phyloP scores from a whole-genome alignment of 345 rosid genomes.

The Camelina sativa region DNA sequence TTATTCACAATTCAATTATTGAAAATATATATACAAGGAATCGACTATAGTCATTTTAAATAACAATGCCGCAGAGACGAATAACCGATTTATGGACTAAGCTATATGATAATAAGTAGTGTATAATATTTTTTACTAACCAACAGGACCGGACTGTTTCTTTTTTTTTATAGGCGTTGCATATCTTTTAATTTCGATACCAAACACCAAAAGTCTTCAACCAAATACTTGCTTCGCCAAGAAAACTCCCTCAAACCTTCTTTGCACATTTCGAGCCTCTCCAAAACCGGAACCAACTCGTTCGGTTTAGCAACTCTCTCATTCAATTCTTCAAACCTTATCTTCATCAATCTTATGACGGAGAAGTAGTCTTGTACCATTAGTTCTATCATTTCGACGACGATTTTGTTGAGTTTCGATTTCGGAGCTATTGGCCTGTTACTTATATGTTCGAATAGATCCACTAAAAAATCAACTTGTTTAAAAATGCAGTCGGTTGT shows the following conservation, averaged over 20 bases:
- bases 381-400: not conserved
- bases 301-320: constrained; percentile 3
- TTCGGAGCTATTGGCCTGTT: constrained; percentile 12
- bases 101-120: not conserved
- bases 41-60: not conserved
- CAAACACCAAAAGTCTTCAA: constrained; percentile 30
- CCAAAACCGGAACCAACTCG: constrained; percentile 19
- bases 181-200: constrained; percentile 8
- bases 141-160: not conserved
- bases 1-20: not conserved
- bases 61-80: not conserved
- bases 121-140: no score
- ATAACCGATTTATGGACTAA: not conserved
- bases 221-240: constrained; percentile 29
- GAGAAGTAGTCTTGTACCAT: constrained; percentile 28
- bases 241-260: constrained; percentile 31
- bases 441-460: constrained; percentile 27
- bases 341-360: constrained; percentile 23
- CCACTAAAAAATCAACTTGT: constrained; percentile 25
- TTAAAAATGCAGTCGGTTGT: constrained; percentile 21
- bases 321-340: constrained; percentile 32
- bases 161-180: not conserved
- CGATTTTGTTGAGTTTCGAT: constrained; percentile 10
- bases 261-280: constrained; percentile 17
- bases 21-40: not conserved